A percentile compares a stretch with the other conserved stretches of the same genome.
Evolutionary conservation across 768 basidiomycete species (phyloP).

Genomic region (Phanerodontia chrysosporium): DNA sequence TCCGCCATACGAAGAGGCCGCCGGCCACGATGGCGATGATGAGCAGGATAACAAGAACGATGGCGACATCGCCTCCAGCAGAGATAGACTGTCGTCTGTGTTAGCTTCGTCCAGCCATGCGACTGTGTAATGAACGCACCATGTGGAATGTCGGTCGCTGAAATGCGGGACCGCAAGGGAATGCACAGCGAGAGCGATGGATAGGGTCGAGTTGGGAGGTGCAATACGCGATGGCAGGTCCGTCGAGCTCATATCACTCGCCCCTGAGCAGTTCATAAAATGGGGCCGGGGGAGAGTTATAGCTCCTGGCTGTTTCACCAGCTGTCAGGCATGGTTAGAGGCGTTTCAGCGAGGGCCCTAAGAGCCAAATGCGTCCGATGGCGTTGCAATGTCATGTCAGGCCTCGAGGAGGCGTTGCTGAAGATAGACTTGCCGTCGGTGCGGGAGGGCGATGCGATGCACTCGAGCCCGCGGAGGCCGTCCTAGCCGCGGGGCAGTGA

Average conservation of each 20-base stretch:
- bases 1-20: not conserved
- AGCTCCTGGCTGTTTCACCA: not conserved
- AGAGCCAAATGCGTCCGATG: not conserved
- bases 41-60: not conserved
- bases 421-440: not conserved
- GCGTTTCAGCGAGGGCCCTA: not conserved
- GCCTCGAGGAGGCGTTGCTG: not conserved
- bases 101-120: not conserved
- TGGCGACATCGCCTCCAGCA: conserved; percentile 1
- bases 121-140: not conserved
- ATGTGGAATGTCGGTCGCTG: not conserved
- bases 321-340: not conserved
- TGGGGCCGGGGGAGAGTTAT: not conserved
- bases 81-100: not conserved
- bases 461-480: not conserved
- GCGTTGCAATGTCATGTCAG: not conserved
- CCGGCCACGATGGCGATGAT: not conserved
- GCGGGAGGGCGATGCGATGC: not conserved
- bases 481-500: not conserved
- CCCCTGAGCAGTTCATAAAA: not conserved
- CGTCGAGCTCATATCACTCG: not conserved
- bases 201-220: no score
- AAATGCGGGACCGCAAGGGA: not conserved
- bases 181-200: not conserved
- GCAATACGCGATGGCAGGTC: not conserved